Evolutionary conservation across 441 rosid species (phyloP).

Genomic region (Kokia cookei): DNA sequence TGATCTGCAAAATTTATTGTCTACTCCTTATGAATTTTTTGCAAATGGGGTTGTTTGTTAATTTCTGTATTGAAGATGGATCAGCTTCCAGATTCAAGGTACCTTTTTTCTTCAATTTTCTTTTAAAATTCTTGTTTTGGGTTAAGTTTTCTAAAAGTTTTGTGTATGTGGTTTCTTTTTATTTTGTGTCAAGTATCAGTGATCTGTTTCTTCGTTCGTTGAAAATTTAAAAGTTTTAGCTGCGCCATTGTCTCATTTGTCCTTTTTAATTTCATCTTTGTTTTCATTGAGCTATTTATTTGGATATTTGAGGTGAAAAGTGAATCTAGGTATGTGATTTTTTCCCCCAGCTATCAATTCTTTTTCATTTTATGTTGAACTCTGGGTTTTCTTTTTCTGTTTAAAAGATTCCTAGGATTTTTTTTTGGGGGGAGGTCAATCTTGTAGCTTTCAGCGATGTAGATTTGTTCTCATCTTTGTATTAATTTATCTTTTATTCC

Average conservation of each 20-base stretch:
- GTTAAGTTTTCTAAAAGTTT: background rate
- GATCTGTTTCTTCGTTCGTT: conserved; percentile 15
- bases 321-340: conserved; percentile 13
- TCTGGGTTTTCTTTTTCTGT: background rate
- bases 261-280: background rate
- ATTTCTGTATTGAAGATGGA: conserved; percentile 11
- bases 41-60: conserved; percentile 19
- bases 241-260: conserved; percentile 20
- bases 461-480: conserved; percentile 9
- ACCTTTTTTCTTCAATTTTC: conserved; percentile 8
- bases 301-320: conserved; percentile 6
- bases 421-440: background rate
- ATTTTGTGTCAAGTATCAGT: background rate
- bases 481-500: background rate
- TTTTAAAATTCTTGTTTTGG: conserved; percentile 4
- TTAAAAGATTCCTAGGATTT: background rate
- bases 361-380: background rate
- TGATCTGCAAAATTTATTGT: conserved; percentile 39
- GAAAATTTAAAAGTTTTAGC: conserved; percentile 16
- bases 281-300: conserved; percentile 5
- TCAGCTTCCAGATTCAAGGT: conserved; percentile 35
- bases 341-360: conserved; percentile 1
- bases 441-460: conserved; percentile 5
- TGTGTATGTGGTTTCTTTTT: background rate
- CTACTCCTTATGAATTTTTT: conserved; percentile 5